Conservation (phyloP, 768 basidiomycete genomes). For the Hypholoma fasciculare region DNA sequence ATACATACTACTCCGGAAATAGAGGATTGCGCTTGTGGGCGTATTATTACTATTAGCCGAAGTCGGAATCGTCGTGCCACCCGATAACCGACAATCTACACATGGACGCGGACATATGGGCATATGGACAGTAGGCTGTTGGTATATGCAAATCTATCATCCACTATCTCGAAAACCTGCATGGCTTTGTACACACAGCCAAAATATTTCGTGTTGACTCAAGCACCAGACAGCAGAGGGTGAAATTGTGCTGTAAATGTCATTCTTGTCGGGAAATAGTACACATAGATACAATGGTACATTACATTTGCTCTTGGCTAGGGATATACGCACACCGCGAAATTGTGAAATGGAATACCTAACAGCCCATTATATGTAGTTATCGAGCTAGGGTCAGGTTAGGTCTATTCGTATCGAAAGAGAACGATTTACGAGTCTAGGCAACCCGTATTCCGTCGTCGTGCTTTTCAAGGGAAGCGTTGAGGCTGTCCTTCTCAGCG, state of each 20-base stretch:
- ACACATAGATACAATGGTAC: background rate
- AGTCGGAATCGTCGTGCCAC: too few relatives aligned
- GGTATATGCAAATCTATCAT: too few relatives aligned
- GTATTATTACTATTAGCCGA: too few relatives aligned
- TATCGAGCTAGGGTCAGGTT: background rate
- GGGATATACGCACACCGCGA: background rate
- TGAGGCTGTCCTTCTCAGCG: conserved; percentile 10
- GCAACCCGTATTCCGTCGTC: conserved; percentile 10
- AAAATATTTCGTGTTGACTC: too few relatives aligned
- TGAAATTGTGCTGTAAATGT: background rate
- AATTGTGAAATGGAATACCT: too few relatives aligned
- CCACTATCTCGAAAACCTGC: too few relatives aligned
- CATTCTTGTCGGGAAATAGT: background rate
- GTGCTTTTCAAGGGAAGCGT: conserved; percentile 17
- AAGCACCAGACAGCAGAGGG: background rate
- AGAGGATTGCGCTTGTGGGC: too few relatives aligned
- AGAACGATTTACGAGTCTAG: background rate
- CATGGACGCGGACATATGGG: too few relatives aligned
- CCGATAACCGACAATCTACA: too few relatives aligned
- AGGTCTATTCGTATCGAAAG: background rate
- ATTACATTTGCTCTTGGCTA: background rate
- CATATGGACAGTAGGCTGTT: too few relatives aligned
- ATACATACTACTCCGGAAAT: too few relatives aligned
- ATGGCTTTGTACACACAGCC: background rate
- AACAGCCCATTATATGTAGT: background rate